A percentile compares a stretch with the other conserved stretches of the same genome.
These are phyloP conservation scores for Copromyces sp. DNA, from an alignment of 495 filamentous ascomycete genomes.

Conservation along the genomic window DNA sequence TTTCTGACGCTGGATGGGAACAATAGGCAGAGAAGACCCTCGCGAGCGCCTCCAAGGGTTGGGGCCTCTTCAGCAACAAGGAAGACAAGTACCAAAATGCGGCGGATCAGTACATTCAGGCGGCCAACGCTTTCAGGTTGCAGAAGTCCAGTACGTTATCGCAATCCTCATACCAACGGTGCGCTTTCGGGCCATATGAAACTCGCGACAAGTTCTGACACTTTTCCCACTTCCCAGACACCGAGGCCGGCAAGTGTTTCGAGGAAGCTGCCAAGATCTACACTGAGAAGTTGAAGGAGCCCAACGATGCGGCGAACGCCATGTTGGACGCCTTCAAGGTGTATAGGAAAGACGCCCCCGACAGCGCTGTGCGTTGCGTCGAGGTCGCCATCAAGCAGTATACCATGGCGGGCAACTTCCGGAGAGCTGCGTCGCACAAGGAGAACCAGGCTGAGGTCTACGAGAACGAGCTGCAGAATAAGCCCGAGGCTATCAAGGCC, in stretches of 20 bases:
- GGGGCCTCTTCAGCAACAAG: conserved; percentile 63
- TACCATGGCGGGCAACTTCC: conserved; percentile 72
- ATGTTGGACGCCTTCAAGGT: conserved; percentile 66
- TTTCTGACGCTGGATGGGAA: conserved; percentile 18
- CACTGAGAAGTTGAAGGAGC: conserved; percentile 66
- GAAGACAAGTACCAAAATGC: conserved; percentile 76
- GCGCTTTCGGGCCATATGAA: neutral
- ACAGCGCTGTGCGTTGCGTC: conserved; percentile 67
- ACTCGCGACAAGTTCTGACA: neutral
- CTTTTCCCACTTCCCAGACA: conserved; percentile 36
- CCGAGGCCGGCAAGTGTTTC: conserved; percentile 70
- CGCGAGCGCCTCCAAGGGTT: conserved; percentile 55
- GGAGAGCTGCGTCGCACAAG: conserved; percentile 78
- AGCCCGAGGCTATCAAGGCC: conserved; percentile 61
- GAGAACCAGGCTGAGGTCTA: conserved; percentile 75
- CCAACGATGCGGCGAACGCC: conserved; percentile 78
- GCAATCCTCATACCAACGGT: neutral
- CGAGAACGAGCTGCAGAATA: conserved; percentile 68
- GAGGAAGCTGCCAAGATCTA: conserved; percentile 72
- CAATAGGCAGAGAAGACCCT: conserved; percentile 70
- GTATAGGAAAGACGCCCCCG: conserved; percentile 70
- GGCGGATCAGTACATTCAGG: conserved; percentile 68
- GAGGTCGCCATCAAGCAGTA: conserved; percentile 69
- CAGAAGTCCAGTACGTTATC: conserved; percentile 52
- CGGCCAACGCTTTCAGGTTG: conserved; percentile 71